These are phyloP conservation scores for Fusarium pininemorale DNA, from an alignment of 2,329 filamentous ascomycete species.

Conservation along the genomic window DNA sequence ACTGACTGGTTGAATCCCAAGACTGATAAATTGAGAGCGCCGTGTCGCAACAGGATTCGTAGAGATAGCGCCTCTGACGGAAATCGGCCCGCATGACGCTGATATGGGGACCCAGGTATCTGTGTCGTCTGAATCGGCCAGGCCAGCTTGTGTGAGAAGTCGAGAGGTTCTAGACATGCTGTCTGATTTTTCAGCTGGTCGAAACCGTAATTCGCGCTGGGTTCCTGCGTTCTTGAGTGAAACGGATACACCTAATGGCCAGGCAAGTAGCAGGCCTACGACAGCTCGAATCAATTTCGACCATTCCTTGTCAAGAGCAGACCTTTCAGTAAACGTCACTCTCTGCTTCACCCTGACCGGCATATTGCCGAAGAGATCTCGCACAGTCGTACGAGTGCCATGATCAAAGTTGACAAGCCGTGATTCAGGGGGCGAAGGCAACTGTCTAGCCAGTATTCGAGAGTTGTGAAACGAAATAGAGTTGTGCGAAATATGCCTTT, in stretches of 20 bases:
- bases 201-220: slow-evolving; percentile 52
- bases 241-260: slow-evolving; percentile 66
- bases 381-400: slow-evolving; percentile 80
- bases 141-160: slow-evolving; percentile 72
- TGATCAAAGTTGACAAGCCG: slow-evolving; percentile 64
- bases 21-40: slow-evolving; percentile 80
- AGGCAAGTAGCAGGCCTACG: slow-evolving; percentile 75
- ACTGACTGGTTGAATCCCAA: slow-evolving; percentile 75
- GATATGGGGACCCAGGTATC: slow-evolving; percentile 75
- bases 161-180: slow-evolving; percentile 47
- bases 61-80: slow-evolving; percentile 77
- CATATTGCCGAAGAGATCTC: slow-evolving; percentile 88
- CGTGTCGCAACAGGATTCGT: slow-evolving; percentile 75
- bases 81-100: slow-evolving; percentile 69
- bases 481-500: slow-evolving; percentile 67
- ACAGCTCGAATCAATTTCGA: slow-evolving; percentile 67
- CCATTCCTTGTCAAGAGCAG: slow-evolving; percentile 70
- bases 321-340: slow-evolving; percentile 61
- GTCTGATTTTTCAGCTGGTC: slow-evolving; percentile 37
- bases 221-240: slow-evolving; percentile 62
- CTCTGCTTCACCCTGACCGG: slow-evolving; percentile 89
- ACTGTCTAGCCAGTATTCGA: slow-evolving; percentile 68
- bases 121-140: slow-evolving; percentile 63
- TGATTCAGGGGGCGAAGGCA: slow-evolving; percentile 68
- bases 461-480: slow-evolving; percentile 77